A percentile compares a stretch with the other conserved stretches of the same genome.
Evolutionary conservation across 2,329 filamentous ascomycete species (phyloP).

Genomic region (Lachnellula cervina): DNA sequence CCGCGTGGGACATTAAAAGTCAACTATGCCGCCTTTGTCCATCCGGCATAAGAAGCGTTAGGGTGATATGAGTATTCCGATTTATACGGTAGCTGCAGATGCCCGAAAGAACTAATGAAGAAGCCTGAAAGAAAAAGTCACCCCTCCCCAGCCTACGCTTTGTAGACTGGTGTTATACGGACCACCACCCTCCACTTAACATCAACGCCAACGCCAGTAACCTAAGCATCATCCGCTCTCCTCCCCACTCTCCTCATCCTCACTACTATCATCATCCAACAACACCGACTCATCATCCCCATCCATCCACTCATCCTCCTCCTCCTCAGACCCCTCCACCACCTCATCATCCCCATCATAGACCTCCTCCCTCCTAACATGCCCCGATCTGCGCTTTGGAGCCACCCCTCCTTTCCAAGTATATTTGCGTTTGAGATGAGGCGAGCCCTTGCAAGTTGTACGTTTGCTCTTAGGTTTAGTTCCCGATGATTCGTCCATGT

Average conservation of each 20-base stretch:
- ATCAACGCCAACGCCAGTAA: neutral
- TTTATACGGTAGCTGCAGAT: too few relatives aligned
- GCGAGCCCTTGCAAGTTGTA: neutral
- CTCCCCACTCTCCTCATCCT: neutral
- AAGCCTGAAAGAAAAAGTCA: too few relatives aligned
- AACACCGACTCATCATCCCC: neutral
- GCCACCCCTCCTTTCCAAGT: neutral
- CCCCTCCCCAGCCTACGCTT: too few relatives aligned
- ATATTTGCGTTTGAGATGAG: neutral
- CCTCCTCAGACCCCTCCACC: neutral
- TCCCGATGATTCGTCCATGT: neutral
- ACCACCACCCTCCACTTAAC: neutral
- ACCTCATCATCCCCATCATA: neutral
- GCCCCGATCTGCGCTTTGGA: neutral
- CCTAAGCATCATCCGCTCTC: neutral
- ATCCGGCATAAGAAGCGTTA: too few relatives aligned
- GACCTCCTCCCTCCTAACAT: neutral
- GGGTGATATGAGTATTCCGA: too few relatives aligned
- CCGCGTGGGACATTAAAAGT: too few relatives aligned
- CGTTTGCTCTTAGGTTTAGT: neutral
- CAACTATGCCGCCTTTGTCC: too few relatives aligned
- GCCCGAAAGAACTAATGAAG: too few relatives aligned
- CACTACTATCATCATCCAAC: neutral
- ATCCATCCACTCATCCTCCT: neutral
- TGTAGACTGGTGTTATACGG: neutral